Base-by-base conservation (phyloP, 2,329 filamentous ascomycete species). In the Diaporthe citri region DNA sequence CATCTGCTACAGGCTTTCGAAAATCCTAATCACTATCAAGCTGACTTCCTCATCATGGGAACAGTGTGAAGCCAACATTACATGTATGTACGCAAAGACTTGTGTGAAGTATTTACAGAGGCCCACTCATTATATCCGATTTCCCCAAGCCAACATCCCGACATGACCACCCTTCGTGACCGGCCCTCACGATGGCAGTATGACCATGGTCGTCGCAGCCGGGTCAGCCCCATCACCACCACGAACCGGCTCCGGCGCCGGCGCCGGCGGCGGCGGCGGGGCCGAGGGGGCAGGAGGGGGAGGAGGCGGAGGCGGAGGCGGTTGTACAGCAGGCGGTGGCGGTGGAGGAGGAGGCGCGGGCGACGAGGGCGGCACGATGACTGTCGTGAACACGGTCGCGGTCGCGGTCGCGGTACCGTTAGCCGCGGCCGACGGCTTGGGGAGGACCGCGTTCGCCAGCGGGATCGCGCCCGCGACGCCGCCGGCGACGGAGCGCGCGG, bases 381-480 rank as follows among this genome's bases (percentile, higher is more conserved):
- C 70, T 4, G 73, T 75, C 34, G 73, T 62, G 36, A 75, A 67
- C 6, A 71, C 73, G 10, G 73, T 75, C 7, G 73, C 73, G 1
- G 73, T 75, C 7, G 73, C 73, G 1, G 73, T 75, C 5, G 69
- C 73, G 17, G 69, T 71, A 20, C 59, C 31, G 25, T 60, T 46
- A 31, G 46, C 51, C 7, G 28, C 48, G n/a, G 36, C n/a, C 17
- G 59, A 28, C 22, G 41, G 34, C 13, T 46, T 52, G 22, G 67
- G 64, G 22, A 75, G 57, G 51, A 75, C 39, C 2, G 73, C 70
- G 28, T 67, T 62, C 25, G 60, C 73, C 34, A 75, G 55, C 22
- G 73, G 73, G 52, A 75, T 75, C 22, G 39, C 28, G 10, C 56
- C 70, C 17, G 59, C 73, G 31, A 75, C 46, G 39, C 73, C 73